Evolutionary conservation across 148 eudicot species (phyloP).

Genomic region (Silene uniflora): DNA sequence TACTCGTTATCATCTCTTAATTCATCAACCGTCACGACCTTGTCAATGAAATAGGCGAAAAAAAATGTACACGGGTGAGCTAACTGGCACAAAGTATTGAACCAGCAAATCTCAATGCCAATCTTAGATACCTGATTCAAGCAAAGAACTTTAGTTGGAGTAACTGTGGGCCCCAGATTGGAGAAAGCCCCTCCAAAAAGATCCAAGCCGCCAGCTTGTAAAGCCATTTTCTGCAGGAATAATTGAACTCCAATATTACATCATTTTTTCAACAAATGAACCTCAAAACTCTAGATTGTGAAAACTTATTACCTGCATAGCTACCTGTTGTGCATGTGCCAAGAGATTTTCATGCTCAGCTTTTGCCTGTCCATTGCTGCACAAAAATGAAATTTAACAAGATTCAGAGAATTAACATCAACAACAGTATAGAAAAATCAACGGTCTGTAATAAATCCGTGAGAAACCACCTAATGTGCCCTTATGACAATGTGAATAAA

Average conservation of each 20-base stretch:
- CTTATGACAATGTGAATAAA: no score
- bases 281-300: neutral
- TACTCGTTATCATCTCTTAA: conserved; percentile 76
- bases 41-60: conserved; percentile 10
- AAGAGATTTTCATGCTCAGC: conserved; percentile 69
- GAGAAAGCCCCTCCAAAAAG: conserved; percentile 33
- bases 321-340: conserved; percentile 85
- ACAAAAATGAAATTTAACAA: conserved; percentile 16
- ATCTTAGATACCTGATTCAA: conserved; percentile 56
- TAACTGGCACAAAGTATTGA: neutral
- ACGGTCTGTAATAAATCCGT: neutral
- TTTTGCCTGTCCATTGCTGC: conserved; percentile 62
- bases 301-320: conserved; percentile 57
- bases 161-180: conserved; percentile 30
- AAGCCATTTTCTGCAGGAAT: conserved; percentile 46
- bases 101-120: neutral
- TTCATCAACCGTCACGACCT: conserved; percentile 71
- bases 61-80: neutral
- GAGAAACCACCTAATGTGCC: neutral
- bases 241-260: neutral
- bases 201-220: conserved; percentile 51
- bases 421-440: neutral
- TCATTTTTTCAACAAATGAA: neutral
- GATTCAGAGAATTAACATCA: conserved; percentile 1
- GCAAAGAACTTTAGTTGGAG: conserved; percentile 79